Base-by-base conservation (phyloP, 371 early-diverging fungal species). In the Apophysomyces elegans region DNA sequence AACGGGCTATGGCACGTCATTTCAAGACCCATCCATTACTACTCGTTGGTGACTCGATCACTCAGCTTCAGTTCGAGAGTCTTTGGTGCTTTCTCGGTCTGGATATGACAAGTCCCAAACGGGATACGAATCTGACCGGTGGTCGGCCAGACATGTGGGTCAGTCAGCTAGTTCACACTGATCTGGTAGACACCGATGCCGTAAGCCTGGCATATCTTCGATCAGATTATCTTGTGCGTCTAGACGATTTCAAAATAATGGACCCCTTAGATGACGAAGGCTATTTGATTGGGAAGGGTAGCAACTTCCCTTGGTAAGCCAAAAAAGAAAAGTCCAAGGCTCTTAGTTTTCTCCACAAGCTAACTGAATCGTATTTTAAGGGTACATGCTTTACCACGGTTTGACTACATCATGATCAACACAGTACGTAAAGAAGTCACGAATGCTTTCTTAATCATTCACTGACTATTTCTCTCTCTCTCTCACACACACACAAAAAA, bases 31-130 rank as follows among this genome's bases (percentile, higher is more conserved):
- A 80, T 60, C 77, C 77, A 7, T 50, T 80, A 0, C 62, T 80
- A 8, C 44, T 80, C 35, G 75, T 80, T 11, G 77, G 80, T 13
- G 79, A 79, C 41, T 79, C 79, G 2, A 79, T 79, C 57, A 76
- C 79, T 7, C 74, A 79, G 46, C 60, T 79, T 4, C 76, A 76
- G 66, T 79, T 65, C 58, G 76, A 79, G 61, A 76, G 76, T 58
- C 43, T 75, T 41, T 61, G 63, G 45, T 79, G 79, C 37, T 37
- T 74, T n/a, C 41, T 76, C 38, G 79, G 76, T 0, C 50, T 70
- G 37, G 59, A 76, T 43, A 41, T 73, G 50, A 54, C 59, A 4
- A 14, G 16, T 12, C 59, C 39, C 57, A 69, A 60, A 44, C 36
- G 41, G n/a, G 68, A 73, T 13, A 64, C 61, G 8, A 38, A 59